phyloP scores from a whole-genome alignment of 1,139 yeast genomes.

The Pichia terricola region DNA sequence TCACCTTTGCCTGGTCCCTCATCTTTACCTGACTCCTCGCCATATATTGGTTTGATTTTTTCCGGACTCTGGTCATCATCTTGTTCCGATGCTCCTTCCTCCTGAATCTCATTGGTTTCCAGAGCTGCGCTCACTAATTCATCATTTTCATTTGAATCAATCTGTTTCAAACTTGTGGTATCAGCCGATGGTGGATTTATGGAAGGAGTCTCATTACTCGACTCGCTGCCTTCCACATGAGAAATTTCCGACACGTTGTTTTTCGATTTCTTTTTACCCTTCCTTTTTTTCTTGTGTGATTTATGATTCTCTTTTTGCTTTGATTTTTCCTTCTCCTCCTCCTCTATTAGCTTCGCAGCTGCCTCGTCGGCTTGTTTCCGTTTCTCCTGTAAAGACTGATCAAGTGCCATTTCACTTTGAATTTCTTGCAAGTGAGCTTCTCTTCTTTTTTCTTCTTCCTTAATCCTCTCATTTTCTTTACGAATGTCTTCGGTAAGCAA shows the following conservation, averaged over 20 bases:
- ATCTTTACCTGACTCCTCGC: no score
- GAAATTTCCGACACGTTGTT: no score
- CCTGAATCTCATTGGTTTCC: neutral
- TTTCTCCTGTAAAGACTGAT: neutral
- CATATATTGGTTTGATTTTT: no score
- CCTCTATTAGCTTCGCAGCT: neutral
- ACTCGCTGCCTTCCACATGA: neutral
- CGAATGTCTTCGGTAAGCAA: neutral
- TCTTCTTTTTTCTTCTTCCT: neutral
- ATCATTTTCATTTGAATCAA: neutral
- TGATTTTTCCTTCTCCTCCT: neutral
- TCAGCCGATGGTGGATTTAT: no score
- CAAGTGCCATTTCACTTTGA: neutral
- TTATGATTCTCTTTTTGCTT: neutral
- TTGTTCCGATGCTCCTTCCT: neutral
- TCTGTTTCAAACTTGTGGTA: neutral
- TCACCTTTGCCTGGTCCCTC: no score
- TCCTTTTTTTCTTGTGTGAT: neutral
- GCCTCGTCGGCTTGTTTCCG: neutral
- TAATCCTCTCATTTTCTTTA: constrained; percentile 1
- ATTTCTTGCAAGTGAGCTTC: neutral
- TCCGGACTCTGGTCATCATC: neutral
- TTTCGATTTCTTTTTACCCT: neutral
- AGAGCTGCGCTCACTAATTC: neutral
- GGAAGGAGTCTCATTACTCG: no score